These are phyloP conservation scores for Solanum lignicaule DNA, from an alignment of 257 asterid species.

Conservation along the genomic window DNA sequence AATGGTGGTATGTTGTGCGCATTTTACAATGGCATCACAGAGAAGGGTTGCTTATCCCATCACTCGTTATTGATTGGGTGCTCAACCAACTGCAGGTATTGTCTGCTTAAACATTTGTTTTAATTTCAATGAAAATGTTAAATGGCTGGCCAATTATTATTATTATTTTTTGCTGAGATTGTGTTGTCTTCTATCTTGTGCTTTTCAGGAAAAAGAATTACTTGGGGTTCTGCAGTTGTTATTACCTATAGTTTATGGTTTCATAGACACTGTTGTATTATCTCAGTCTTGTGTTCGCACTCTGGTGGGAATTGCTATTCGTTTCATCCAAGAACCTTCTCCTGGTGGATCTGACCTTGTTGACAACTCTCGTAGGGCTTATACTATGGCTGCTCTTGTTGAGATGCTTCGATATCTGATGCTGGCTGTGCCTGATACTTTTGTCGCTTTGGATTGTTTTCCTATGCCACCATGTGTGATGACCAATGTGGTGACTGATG, in stretches of 20 bases:
- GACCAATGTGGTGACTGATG: conserved; percentile 56
- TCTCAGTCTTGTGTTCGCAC: conserved; percentile 87
- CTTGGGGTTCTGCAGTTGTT: conserved; percentile 84
- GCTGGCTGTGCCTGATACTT: conserved; percentile 90
- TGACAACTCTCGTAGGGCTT: conserved; percentile 87
- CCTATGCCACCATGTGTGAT: conserved; percentile 66
- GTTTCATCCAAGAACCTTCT: conserved; percentile 81
- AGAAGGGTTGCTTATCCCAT: conserved; percentile 84
- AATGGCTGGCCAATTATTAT: not conserved
- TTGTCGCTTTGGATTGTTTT: conserved; percentile 90
- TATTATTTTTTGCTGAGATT: not conserved
- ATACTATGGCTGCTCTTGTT: conserved; percentile 83
- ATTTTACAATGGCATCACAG: conserved; percentile 92
- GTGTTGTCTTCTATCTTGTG: conserved; percentile 5
- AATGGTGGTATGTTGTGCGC: conserved; percentile 99
- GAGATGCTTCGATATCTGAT: conserved; percentile 96
- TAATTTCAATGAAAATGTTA: not conserved
- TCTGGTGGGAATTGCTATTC: conserved; percentile 62
- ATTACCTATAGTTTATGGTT: conserved; percentile 86
- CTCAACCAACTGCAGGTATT: conserved; percentile 92
- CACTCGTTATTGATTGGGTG: conserved; percentile 93
- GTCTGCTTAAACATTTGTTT: not conserved
- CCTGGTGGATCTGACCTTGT: conserved; percentile 99
- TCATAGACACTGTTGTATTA: conserved; percentile 75
- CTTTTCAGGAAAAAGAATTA: conserved; percentile 73